Percentiles rank a stretch among this genome's conserved stretches.
phyloP scores from a whole-genome alignment of 2,329 filamentous ascomycete genomes.

The Amylocarpus encephaloides region DNA sequence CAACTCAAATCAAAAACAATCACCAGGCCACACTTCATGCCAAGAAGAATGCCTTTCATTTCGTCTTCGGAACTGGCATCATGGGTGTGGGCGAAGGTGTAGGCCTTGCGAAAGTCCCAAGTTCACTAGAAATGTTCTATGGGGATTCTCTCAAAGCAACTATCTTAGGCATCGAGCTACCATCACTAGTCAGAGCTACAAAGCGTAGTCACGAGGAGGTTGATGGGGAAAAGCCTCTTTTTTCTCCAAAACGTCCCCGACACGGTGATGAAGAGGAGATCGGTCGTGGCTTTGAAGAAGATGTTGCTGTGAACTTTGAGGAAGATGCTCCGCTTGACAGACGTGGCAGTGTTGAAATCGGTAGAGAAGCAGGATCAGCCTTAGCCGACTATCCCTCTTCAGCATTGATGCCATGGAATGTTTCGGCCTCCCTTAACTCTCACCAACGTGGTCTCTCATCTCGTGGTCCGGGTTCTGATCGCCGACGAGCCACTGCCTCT shows the following conservation, averaged over 20 bases:
- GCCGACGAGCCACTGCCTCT: slow-evolving; percentile 51
- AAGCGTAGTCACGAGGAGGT: slow-evolving; percentile 14
- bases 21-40: slow-evolving; percentile 40
- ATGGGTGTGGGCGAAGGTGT: slow-evolving; percentile 45
- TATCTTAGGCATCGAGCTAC: slow-evolving; percentile 14
- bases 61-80: slow-evolving; percentile 52
- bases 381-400: slow-evolving; percentile 62
- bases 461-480: slow-evolving; percentile 29
- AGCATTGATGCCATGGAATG: slow-evolving; percentile 61
- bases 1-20: slow-evolving; percentile 37
- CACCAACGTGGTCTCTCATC: slow-evolving; percentile 38
- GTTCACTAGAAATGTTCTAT: slow-evolving; percentile 53
- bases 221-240: slow-evolving; percentile 21
- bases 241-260: slow-evolving; percentile 34
- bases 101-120: slow-evolving; percentile 33
- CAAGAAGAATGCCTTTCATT: slow-evolving; percentile 57
- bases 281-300: slow-evolving; percentile 30
- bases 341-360: slow-evolving; percentile 53
- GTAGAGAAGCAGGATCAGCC: slow-evolving; percentile 58
- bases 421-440: slow-evolving; percentile 47
- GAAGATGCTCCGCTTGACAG: slow-evolving; percentile 25
- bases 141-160: slow-evolving; percentile 46
- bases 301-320: slow-evolving; percentile 35
- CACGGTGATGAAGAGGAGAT: slow-evolving; percentile 30
- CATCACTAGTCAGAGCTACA: neutral